Evolutionary conservation across 768 basidiomycete species (phyloP), one percentile per base, ranked within the genome.

Genomic region (Kwoniella shandongensis): DNA sequence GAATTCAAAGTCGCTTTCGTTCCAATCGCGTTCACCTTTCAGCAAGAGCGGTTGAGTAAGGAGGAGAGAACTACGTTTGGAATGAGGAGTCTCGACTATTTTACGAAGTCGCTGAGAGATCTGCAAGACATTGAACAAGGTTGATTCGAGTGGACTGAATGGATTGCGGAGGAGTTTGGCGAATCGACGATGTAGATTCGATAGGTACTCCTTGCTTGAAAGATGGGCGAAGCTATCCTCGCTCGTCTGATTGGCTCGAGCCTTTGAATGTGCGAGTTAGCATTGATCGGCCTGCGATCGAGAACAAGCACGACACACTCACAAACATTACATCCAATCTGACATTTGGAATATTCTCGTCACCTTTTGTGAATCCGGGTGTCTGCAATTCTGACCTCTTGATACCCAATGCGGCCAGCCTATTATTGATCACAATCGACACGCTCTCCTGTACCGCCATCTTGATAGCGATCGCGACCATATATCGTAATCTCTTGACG

Each of bases 401-500:
- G 18, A 52, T 45, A 12, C 51, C 51, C 10, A 41, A 44, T 15
- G 22, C 13, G 15, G 44, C 32, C 17, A 63, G 29, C 27, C 42
- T 51, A 35, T 45, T 42, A n/a, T 63, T 29, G 4, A 55, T 53
- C 15, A 52, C 42, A n/a, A 55, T 55, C 18, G 62, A 11, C 25
- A 23, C n/a, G 40, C 49, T 57, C 32, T 66, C 65, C 55, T 66
- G 57, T 8, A 57, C 30, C 18, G 65, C 54, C 32, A 63, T 26
- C 44, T 61, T 65, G 38, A 64, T 63, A 15, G 64, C 54, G 20
- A 63, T 41, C 3, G 62, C 64, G 6, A 62, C 48, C 10, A 59
- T 55, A 32, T 69, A 66, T 8, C 15, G 38, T 6, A 61, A 38
- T 26, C 54, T 41, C 35, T 55, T 39, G 12, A 36, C 40, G 11